Conservation (phyloP, 1,139 yeast genomes). For the Pneumocystis oryctolagi region DNA sequence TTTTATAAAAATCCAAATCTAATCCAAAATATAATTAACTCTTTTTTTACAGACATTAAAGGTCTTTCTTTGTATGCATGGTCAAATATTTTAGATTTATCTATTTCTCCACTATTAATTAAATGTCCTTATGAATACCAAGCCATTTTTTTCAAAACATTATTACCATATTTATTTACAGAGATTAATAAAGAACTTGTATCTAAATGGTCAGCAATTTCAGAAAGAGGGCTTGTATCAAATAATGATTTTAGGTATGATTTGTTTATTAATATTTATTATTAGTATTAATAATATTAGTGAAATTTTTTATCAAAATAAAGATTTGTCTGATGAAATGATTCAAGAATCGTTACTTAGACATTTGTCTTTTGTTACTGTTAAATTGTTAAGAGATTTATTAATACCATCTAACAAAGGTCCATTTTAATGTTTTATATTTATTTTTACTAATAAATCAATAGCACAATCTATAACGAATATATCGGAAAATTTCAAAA, state of each 20-base stretch:
- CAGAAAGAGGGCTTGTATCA: conserved; percentile 13
- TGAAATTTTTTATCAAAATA: conserved; percentile 66
- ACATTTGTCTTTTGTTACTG: conserved; percentile 89
- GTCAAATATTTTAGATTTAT: conserved; percentile 89
- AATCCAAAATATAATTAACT: conserved; percentile 63
- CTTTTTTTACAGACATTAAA: conserved; percentile 67
- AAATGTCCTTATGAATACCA: conserved; percentile 69
- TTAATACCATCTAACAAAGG: background rate
- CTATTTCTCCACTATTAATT: conserved; percentile 70
- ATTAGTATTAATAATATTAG: conserved; percentile 18
- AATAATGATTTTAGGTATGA: conserved; percentile 11
- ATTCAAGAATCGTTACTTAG: conserved; percentile 91
- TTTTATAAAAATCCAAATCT: conserved; percentile 74
- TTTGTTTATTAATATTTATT: background rate
- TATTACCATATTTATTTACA: conserved; percentile 58
- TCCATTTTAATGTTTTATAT: background rate
- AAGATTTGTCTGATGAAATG: conserved; percentile 88
- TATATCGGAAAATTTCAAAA: background rate
- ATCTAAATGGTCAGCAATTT: conserved; percentile 49
- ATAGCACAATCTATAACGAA: background rate
- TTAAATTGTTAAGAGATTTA: conserved; percentile 39
- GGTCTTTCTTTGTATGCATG: conserved; percentile 92
- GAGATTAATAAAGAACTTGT: conserved; percentile 60
- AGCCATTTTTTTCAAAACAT: conserved; percentile 54
- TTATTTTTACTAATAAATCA: background rate